These are phyloP conservation scores for Recurvomyces mirabilis DNA, from an alignment of 495 filamentous ascomycete genomes.

Conservation along the genomic window DNA sequence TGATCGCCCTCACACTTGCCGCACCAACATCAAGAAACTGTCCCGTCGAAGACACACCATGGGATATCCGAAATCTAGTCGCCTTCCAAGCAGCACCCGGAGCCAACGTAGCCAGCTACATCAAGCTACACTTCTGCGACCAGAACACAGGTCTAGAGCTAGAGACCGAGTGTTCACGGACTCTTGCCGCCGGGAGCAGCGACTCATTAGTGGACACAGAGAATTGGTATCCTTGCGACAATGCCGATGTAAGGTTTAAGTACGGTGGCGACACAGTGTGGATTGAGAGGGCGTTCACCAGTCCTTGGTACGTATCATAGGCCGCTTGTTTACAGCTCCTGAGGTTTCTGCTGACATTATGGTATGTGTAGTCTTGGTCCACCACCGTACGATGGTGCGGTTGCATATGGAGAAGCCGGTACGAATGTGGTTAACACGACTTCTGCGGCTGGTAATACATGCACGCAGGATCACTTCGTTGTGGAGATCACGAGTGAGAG, in stretches of 20 bases:
- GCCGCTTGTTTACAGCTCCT: too few relatives aligned
- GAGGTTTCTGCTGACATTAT: too few relatives aligned
- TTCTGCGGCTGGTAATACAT: background rate
- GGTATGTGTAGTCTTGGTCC: slow-evolving; percentile 3
- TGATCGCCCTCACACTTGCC: background rate
- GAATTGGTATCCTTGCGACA: slow-evolving; percentile 10
- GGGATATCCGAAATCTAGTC: slow-evolving; percentile 8
- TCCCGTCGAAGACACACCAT: slow-evolving; percentile 9
- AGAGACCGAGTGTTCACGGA: slow-evolving; percentile 6
- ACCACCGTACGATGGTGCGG: slow-evolving; percentile 6
- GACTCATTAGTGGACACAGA: background rate
- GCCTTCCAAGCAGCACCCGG: slow-evolving; percentile 7
- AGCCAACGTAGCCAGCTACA: background rate
- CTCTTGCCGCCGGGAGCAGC: background rate
- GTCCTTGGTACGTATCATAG: slow-evolving; percentile 12
- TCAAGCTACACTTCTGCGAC: slow-evolving; percentile 19
- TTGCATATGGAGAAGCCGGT: background rate
- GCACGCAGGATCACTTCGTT: background rate
- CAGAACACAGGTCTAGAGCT: slow-evolving; percentile 11
- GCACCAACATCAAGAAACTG: background rate
- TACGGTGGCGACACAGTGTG: slow-evolving; percentile 1
- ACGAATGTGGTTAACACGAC: background rate
- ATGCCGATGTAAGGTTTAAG: slow-evolving; percentile 5
- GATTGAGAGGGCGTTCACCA: slow-evolving; percentile 5
- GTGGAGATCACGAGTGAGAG: background rate